Conservation (phyloP, 768 basidiomycete genomes). For the Phlebiopsis gigantea region DNA sequence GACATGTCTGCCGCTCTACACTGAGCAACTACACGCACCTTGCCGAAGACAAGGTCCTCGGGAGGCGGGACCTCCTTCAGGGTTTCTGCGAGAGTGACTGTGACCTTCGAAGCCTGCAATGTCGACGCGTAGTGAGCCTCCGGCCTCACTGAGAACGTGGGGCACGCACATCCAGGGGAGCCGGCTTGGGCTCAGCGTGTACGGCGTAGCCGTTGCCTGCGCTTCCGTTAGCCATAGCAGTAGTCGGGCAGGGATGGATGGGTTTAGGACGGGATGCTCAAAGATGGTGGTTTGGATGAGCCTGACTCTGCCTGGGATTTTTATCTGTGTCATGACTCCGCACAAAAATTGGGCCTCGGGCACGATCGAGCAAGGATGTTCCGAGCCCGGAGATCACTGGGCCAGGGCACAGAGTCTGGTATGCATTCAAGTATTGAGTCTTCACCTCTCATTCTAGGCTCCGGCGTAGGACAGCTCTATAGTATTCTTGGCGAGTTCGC, state of each 20-base stretch:
- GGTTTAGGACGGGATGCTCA: not conserved
- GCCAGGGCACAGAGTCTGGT: not conserved
- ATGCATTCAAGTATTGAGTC: too few relatives aligned
- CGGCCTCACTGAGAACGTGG: too few relatives aligned
- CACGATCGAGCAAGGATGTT: conserved; percentile 1
- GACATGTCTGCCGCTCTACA: not conserved
- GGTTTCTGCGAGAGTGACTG: conserved; percentile 31
- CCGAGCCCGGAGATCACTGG: not conserved
- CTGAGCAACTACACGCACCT: conserved; percentile 32
- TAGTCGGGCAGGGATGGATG: not conserved
- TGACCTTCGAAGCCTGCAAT: not conserved
- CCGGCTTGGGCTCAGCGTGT: not conserved
- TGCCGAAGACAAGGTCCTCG: conserved; percentile 50
- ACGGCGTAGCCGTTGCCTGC: conserved; percentile 5
- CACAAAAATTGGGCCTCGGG: conserved; percentile 2
- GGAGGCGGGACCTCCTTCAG: conserved; percentile 47
- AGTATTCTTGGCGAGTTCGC: too few relatives aligned
- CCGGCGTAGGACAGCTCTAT: too few relatives aligned
- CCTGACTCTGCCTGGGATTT: not conserved
- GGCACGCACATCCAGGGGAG: conserved; percentile 12
- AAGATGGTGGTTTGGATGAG: not conserved
- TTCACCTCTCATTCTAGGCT: too few relatives aligned
- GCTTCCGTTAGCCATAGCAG: conserved; percentile 2
- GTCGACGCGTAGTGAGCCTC: too few relatives aligned
- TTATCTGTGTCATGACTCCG: conserved; percentile 2